A percentile compares a stretch with the other conserved stretches of the same genome.
These are phyloP conservation scores for Alternaria infectoria DNA, from an alignment of 2,329 filamentous ascomycete genomes.

Conservation along the genomic window DNA sequence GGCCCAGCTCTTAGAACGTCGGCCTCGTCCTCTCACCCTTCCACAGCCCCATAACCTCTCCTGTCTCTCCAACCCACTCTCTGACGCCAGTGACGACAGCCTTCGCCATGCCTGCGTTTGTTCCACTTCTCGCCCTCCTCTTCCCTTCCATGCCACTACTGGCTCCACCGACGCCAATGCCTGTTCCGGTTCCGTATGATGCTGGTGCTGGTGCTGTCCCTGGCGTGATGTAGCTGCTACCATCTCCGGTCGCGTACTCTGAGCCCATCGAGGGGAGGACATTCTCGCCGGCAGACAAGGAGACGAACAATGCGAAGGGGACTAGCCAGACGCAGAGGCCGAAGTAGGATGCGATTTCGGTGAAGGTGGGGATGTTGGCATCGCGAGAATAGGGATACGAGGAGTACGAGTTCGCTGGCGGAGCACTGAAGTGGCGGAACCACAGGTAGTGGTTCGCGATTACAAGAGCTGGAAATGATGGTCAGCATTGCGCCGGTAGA, in stretches of 20 bases:
- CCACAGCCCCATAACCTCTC: conserved; percentile 68
- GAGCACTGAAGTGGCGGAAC: conserved; percentile 87
- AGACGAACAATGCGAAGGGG: conserved; percentile 94
- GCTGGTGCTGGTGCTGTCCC: conserved; percentile 51
- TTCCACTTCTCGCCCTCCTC: conserved; percentile 57
- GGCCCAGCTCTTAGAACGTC: conserved; percentile 30
- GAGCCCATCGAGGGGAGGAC: conserved; percentile 91
- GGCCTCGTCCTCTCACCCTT: conserved; percentile 63
- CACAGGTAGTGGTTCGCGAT: conserved; percentile 91
- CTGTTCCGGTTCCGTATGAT: conserved; percentile 26
- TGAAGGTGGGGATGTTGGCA: conserved; percentile 76
- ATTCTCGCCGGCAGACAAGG: conserved; percentile 91
- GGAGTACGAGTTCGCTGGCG: conserved; percentile 60
- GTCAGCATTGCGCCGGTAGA: conserved; percentile 5
- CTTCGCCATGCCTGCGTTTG: conserved; percentile 62
- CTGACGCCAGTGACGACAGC: conserved; percentile 64
- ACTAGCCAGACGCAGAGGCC: conserved; percentile 96
- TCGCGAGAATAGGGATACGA: conserved; percentile 67
- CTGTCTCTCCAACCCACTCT: conserved; percentile 69
- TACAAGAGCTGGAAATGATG: conserved; percentile 68
- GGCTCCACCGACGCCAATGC: conserved; percentile 38
- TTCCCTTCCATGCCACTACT: conserved; percentile 32
- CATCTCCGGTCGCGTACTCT: conserved; percentile 69
- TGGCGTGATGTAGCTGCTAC: conserved; percentile 55
- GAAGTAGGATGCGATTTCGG: conserved; percentile 94